A percentile compares a stretch with the other conserved stretches of the same genome.
phyloP scores from a whole-genome alignment of 2,329 filamentous ascomycete species.

The Scytalidium lignicola region DNA sequence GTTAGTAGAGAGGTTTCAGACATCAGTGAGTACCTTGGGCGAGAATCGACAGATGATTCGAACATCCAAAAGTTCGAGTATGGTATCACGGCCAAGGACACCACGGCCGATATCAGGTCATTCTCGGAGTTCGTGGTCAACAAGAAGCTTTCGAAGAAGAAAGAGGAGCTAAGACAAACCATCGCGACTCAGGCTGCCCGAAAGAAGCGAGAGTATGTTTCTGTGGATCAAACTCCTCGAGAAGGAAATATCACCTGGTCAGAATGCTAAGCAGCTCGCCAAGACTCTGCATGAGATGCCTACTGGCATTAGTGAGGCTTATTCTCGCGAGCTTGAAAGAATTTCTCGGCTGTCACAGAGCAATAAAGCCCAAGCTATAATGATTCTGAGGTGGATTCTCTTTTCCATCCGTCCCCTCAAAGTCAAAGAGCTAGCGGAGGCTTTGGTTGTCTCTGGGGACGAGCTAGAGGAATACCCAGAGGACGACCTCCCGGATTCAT shows the following conservation, averaged over 20 bases:
- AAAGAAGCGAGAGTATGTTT: slow-evolving; percentile 12
- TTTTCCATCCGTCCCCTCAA: slow-evolving; percentile 15
- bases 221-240: slow-evolving; percentile 11
- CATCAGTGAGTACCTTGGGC: slow-evolving; percentile 2
- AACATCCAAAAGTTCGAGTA: slow-evolving; percentile 4
- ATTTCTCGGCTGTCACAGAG: slow-evolving; percentile 5
- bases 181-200: not conserved
- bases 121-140: slow-evolving; percentile 5
- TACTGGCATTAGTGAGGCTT: slow-evolving; percentile 6
- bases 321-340: slow-evolving; percentile 8
- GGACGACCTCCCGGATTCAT: too few relatives aligned
- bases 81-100: slow-evolving; percentile 5
- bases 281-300: slow-evolving; percentile 6
- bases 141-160: slow-evolving; percentile 9
- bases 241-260: slow-evolving; percentile 3
- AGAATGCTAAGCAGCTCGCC: slow-evolving; percentile 9
- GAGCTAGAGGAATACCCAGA: too few relatives aligned
- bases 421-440: slow-evolving; percentile 15
- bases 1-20: slow-evolving; percentile 8
- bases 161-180: slow-evolving; percentile 4
- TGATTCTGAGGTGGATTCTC: slow-evolving; percentile 14
- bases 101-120: not conserved
- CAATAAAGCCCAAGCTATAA: slow-evolving; percentile 8
- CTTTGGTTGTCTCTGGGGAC: slow-evolving; percentile 9
- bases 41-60: not conserved